phyloP scores from a whole-genome alignment of 1,284 basidiomycete species.

The Microstroma glucosiphilum region DNA sequence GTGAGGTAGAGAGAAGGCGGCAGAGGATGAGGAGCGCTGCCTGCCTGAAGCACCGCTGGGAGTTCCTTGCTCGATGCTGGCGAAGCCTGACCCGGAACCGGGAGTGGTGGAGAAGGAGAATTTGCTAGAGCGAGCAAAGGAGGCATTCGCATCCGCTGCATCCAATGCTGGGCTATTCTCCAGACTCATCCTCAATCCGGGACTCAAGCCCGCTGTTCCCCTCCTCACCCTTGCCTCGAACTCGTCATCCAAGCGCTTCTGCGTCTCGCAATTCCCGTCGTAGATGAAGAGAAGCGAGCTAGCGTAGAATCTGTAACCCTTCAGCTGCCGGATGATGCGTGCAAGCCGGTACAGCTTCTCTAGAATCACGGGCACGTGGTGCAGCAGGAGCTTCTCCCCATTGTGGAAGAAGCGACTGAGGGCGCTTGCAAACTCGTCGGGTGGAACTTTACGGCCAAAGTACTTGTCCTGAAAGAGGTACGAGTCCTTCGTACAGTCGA shows the following conservation, averaged over 20 bases:
- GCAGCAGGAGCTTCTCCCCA: slow-evolving; percentile 72
- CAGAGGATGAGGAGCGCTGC: background rate
- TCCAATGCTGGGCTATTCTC: slow-evolving; percentile 12
- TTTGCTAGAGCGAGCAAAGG: background rate
- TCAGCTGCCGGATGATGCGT: slow-evolving; percentile 75
- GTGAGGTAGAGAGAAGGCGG: background rate
- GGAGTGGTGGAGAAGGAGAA: too few species aligned
- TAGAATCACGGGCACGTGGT: slow-evolving; percentile 85
- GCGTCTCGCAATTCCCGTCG: slow-evolving; percentile 83
- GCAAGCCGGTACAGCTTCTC: slow-evolving; percentile 91
- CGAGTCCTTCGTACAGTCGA: slow-evolving; percentile 55
- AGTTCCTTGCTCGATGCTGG: background rate
- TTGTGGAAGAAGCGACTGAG: slow-evolving; percentile 79
- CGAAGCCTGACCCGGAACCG: background rate
- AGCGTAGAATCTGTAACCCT: slow-evolving; percentile 94
- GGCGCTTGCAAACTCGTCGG: slow-evolving; percentile 75
- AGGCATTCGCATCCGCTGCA: background rate
- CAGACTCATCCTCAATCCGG: slow-evolving; percentile 3
- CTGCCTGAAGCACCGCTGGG: background rate
- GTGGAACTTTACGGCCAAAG: slow-evolving; percentile 78
- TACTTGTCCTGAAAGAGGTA: slow-evolving; percentile 97
- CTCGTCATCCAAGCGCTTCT: slow-evolving; percentile 57
- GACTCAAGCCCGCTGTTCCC: slow-evolving; percentile 18
- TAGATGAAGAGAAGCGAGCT: slow-evolving; percentile 95
- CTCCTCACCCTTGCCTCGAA: slow-evolving; percentile 24